A percentile compares a stretch with the other conserved stretches of the same genome.
These are phyloP conservation scores for Schwanniomyces vanrijiae DNA, from an alignment of 805 yeast species.

Conservation along the genomic window DNA sequence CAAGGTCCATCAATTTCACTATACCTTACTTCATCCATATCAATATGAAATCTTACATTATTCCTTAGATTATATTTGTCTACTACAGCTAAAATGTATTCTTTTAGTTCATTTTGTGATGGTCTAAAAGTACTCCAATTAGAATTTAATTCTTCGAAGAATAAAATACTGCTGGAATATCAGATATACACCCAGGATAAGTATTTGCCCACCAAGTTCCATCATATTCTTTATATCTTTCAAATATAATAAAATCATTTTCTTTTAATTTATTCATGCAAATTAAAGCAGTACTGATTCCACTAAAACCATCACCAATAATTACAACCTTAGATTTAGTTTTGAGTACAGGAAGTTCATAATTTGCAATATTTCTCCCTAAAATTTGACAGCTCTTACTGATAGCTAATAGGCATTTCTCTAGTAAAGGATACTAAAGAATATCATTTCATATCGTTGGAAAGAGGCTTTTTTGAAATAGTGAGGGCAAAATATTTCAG, in stretches of 20 bases:
- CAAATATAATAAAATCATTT: constrained; percentile 34
- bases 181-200: constrained; percentile 45
- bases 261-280: constrained; percentile 23
- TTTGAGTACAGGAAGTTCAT: constrained; percentile 19
- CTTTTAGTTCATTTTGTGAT: constrained; percentile 43
- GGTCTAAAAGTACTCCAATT: constrained; percentile 40
- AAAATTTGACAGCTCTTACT: too few species aligned
- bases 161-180: constrained; percentile 44
- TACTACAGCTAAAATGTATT: constrained; percentile 34
- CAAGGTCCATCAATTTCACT: constrained; percentile 25
- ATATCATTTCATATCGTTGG: too few species aligned
- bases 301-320: constrained; percentile 42
- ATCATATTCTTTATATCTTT: constrained; percentile 38
- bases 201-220: constrained; percentile 48
- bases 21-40: constrained; percentile 19
- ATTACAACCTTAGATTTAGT: constrained; percentile 30
- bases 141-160: constrained; percentile 32
- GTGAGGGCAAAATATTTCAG: too few species aligned
- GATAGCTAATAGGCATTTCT: too few species aligned
- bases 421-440: too few species aligned
- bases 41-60: constrained; percentile 22
- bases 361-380: too few species aligned
- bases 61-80: constrained; percentile 23
- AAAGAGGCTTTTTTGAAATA: too few species aligned
- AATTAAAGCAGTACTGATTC: constrained; percentile 30